Conservation (phyloP, 1,284 basidiomycete genomes). For the Cryptococcus neoformans region DNA sequence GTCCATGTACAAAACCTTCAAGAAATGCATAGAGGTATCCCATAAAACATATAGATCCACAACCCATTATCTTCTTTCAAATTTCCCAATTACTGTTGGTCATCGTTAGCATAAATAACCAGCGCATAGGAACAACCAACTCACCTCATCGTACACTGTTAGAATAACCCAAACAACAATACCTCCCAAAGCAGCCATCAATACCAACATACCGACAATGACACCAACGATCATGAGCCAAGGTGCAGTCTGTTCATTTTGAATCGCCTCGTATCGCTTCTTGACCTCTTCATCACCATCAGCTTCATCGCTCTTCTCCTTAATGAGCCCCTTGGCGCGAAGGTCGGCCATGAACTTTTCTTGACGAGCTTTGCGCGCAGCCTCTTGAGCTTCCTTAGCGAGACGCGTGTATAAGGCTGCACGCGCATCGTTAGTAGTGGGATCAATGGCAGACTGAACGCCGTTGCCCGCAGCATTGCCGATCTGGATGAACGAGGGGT, state of each 20-base stretch:
- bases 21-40: neutral
- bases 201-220: constrained; percentile 23
- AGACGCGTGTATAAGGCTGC: constrained; percentile 35
- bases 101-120: neutral
- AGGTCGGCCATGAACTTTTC: constrained; percentile 35
- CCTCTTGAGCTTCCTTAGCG: constrained; percentile 26
- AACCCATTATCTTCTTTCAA: neutral
- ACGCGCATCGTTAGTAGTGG: constrained; percentile 59
- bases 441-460: constrained; percentile 45
- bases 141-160: constrained; percentile 19
- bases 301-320: constrained; percentile 5
- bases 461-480: constrained; percentile 27
- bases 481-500: constrained; percentile 74
- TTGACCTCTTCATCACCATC: constrained; percentile 21
- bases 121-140: neutral
- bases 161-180: constrained; percentile 24
- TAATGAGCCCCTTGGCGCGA: constrained; percentile 28
- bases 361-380: constrained; percentile 21
- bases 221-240: constrained; percentile 21
- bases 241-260: constrained; percentile 9
- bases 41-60: neutral
- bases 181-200: constrained; percentile 25
- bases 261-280: constrained; percentile 16
- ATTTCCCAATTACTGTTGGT: neutral
- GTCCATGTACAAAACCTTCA: neutral